Evolutionary conservation across 305 asterid species (phyloP), one percentile per base, ranked within the genome.

Genomic region (Striga hermonthica): DNA sequence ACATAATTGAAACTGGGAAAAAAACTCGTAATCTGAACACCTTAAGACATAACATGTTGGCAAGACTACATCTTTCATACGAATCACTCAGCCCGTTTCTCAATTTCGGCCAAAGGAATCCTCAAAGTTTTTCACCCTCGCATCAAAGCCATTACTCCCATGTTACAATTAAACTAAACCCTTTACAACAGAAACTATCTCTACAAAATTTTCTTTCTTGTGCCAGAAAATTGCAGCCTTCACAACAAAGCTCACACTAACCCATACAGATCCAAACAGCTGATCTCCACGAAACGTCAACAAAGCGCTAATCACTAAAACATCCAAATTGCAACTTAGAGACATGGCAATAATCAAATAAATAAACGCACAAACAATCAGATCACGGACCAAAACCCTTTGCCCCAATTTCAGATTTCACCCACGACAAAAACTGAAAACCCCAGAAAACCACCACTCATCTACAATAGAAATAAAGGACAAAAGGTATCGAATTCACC

Each of bases 401-500:
- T 22, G 31, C 31, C 31, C 31, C 1, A 22, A 22, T 22, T 22
- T 22, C 31, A 22, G 31, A 22, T 22, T 22, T 22, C 31, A 22
- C 31, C 31, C 31, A 22, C 31, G 31, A 22, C 31, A 22, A 22
- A 22, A 22, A 22, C 31, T 22, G 31, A 22, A 22, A 22, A 22
- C 31, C 31, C 31, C 31, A 22, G 31, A 22, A 22, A 41, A 6
- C 47, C 47, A 41, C 47, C 47, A 41, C 10, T 1, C 9, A 31
- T 22, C 31, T 22, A 22, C 31, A 22, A 22, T 22, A 5, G 14
- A 48, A 12, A n/a, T n/a, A 9, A 34, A 56, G 37, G 8, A 28
- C 14, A 47, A 68, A 22, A 53, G 56, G 68, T 59, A 66, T 60
- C 72, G 60, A 52, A 31, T n/a, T 49, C 44, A 35, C 58, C 34